Evolutionary conservation across 208 protist genomes (phyloP).

Genomic region (Leishmania aethiopica): DNA sequence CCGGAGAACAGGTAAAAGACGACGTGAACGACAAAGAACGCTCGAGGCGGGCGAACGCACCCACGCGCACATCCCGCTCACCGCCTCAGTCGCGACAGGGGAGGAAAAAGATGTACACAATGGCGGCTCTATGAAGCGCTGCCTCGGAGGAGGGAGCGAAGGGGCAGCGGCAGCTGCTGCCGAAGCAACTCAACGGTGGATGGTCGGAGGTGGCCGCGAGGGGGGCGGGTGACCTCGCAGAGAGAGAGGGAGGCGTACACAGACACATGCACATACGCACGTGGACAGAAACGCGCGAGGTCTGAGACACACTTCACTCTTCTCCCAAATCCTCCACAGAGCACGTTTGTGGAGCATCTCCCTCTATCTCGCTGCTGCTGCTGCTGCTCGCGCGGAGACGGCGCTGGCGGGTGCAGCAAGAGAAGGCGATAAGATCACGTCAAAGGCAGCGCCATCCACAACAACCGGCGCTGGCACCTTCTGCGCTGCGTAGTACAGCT

Average conservation of each 20-base stretch:
- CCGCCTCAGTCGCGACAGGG: background rate
- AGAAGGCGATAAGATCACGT: conserved; percentile 38
- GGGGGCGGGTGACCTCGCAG: background rate
- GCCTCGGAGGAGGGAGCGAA: background rate
- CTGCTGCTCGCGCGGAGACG: background rate
- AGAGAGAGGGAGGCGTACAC: background rate
- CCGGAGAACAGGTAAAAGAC: background rate
- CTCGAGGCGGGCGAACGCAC: background rate
- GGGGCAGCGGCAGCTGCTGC: background rate
- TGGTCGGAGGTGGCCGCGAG: background rate
- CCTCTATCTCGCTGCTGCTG: background rate
- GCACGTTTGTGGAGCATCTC: background rate
- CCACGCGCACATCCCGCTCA: background rate
- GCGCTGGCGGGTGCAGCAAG: background rate
- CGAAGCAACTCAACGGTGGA: too few relatives aligned
- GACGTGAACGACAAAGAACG: background rate
- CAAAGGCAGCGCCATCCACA: conserved; percentile 58
- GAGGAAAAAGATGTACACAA: background rate
- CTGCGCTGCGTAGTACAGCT: conserved; percentile 33
- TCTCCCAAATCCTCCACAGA: background rate
- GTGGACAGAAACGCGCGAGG: background rate
- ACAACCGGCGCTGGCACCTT: conserved; percentile 42
- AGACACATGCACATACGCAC: background rate
- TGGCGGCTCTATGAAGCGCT: conserved; percentile 1
- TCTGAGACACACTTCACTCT: background rate